Base-by-base conservation (phyloP, 305 asterid genomes). In the Fraxinus floribunda region DNA sequence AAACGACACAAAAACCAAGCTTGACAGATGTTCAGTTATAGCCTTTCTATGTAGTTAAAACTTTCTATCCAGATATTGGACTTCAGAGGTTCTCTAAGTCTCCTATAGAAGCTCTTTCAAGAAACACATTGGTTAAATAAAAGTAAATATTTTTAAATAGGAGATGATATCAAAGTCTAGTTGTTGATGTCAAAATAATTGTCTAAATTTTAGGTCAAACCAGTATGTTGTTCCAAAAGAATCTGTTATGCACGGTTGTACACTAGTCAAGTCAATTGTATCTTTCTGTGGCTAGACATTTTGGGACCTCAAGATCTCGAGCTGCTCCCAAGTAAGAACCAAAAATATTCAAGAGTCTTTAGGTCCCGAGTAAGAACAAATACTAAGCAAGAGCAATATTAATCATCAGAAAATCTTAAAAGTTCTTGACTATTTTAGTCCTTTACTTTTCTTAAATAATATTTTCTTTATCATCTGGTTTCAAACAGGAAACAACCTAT, bases 401-500 rank as follows among this genome's bases (percentile, higher is more conserved):
- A 24, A 66, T 26, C 74, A 66, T 60, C 70, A 60, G 70, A 66
- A 26, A 66, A 66, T 66, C 74, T 24, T n/a, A 66, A 4, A 66
- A 26, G 35, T 24, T 24, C 35, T 66, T 26, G 74, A 66, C 32
- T 36, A 26, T 66, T 26, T 64, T 26, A 66, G 7, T 24, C 36
- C 15, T 10, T 64, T 7, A 8, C 6, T 26, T 26, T 10, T 26
- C 34, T 66, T 9, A 26, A 66, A 26, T 26, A 11, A 66, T 66
- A 26, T 66, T 10, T 26, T 66, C 30, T 22, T 9, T 2, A 57
- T 57, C 66, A 57, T 11, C 16, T 64, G 18, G 20, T 46, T 72
- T 81, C 15, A 35, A 77, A 36, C 90, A 86, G 90, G 89, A 55
- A 84, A 86, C 52, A 64, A 70, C 24, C 71, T 88, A 2, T 88